Percentiles rank a stretch among this genome's conserved stretches.
These are phyloP conservation scores for Cyanidiococcus yangmingshanensis DNA, from an alignment of 23 red algal genomes.

Conservation along the genomic window DNA sequence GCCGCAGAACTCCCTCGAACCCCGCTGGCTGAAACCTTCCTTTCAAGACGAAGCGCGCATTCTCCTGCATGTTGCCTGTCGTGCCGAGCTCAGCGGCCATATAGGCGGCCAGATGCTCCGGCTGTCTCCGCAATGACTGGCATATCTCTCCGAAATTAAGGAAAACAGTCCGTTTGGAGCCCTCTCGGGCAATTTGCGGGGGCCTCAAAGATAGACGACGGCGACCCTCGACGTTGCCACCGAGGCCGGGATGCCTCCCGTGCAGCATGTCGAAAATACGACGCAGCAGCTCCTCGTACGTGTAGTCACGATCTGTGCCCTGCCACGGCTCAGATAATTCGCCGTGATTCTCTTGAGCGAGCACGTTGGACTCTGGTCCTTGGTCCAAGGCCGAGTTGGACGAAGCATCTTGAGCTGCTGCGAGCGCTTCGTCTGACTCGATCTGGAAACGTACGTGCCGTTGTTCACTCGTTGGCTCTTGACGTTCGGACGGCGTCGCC, in stretches of 20 bases:
- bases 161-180: conserved; percentile 89
- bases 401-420: background rate
- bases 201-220: conserved; percentile 41
- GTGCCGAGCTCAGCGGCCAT: conserved; percentile 94
- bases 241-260: conserved; percentile 59
- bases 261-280: conserved; percentile 77
- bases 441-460: background rate
- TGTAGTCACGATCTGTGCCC: conserved; percentile 88
- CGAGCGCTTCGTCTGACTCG: background rate
- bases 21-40: conserved; percentile 75
- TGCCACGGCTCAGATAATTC: conserved; percentile 40
- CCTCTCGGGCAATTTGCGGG: conserved; percentile 76
- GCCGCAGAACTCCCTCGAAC: conserved; percentile 79
- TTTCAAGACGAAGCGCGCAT: conserved; percentile 78
- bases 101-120: conserved; percentile 83
- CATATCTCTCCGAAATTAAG: conserved; percentile 96
- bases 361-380: background rate
- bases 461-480: background rate
- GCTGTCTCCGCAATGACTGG: conserved; percentile 80
- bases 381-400: background rate
- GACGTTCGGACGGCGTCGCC: background rate
- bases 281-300: conserved; percentile 56
- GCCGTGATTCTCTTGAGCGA: background rate
- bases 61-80: conserved; percentile 76
- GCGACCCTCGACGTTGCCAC: conserved; percentile 31